Percentiles rank a stretch among this genome's conserved stretches.
These are phyloP conservation scores for Viola pubescens DNA, from an alignment of 441 rosid species.

Conservation along the genomic window DNA sequence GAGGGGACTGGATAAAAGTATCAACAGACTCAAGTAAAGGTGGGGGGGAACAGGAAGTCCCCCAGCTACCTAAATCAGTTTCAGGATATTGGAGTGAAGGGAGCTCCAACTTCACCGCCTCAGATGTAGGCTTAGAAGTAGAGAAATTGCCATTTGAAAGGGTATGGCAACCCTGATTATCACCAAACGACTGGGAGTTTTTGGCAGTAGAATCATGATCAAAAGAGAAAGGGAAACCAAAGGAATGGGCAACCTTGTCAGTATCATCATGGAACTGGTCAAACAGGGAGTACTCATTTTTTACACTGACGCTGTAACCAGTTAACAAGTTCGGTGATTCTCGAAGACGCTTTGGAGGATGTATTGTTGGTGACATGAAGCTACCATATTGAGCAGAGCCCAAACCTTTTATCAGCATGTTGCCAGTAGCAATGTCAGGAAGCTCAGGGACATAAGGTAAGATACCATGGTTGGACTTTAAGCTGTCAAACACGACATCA, in stretches of 20 bases:
- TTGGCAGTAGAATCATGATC: slow-evolving; percentile 44
- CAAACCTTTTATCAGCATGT: slow-evolving; percentile 56
- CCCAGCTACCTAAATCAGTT: slow-evolving; percentile 66
- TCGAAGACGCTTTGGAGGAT: slow-evolving; percentile 53
- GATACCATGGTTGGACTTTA: slow-evolving; percentile 46
- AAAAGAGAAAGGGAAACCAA: slow-evolving; percentile 40
- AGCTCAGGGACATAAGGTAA: slow-evolving; percentile 53
- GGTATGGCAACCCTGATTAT: slow-evolving; percentile 70
- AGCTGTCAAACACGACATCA: slow-evolving; percentile 58
- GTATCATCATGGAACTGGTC: slow-evolving; percentile 43
- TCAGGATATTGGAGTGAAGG: slow-evolving; percentile 99
- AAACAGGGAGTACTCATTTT: slow-evolving; percentile 43
- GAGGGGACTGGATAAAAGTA: slow-evolving; percentile 76
- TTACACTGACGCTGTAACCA: slow-evolving; percentile 36
- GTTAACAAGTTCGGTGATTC: slow-evolving; percentile 43
- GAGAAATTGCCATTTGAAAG: slow-evolving; percentile 76
- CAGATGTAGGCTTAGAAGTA: slow-evolving; percentile 67
- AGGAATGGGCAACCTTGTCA: slow-evolving; percentile 40
- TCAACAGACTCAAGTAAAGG: slow-evolving; percentile 63
- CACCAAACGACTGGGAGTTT: slow-evolving; percentile 41
- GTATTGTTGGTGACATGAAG: slow-evolving; percentile 44
- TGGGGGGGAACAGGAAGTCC: slow-evolving; percentile 44
- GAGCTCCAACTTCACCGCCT: slow-evolving; percentile 99
- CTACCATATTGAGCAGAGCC: slow-evolving; percentile 51
- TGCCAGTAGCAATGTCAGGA: slow-evolving; percentile 46